A percentile compares a stretch with the other conserved stretches of the same genome.
These are phyloP conservation scores for Chloropicon primus DNA, from an alignment of 139 green algal genomes.

Conservation along the genomic window DNA sequence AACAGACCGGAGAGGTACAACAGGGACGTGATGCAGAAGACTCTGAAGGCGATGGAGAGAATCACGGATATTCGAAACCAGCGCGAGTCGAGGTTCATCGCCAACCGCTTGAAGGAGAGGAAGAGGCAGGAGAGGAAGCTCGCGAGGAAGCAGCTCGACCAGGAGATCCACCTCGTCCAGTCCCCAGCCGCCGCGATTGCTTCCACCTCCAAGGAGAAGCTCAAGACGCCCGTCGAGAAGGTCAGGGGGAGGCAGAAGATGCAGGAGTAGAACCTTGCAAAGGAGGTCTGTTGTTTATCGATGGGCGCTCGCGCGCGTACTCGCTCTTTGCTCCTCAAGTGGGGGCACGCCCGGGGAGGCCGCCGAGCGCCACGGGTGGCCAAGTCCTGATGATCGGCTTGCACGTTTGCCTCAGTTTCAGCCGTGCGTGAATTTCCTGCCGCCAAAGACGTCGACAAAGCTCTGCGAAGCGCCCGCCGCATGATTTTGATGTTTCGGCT, in stretches of 20 bases:
- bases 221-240: slow-evolving; percentile 26
- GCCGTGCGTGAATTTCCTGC: not conserved
- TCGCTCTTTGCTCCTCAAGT: not conserved
- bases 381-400: no score
- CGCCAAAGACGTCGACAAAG: not conserved
- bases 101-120: slow-evolving; percentile 53
- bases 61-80: slow-evolving; percentile 61
- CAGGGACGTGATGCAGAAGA: slow-evolving; percentile 75
- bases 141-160: slow-evolving; percentile 59
- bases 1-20: slow-evolving; percentile 95
- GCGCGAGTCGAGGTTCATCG: slow-evolving; percentile 76
- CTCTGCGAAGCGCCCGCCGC: not conserved
- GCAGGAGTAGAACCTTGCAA: no score
- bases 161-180: slow-evolving; percentile 55
- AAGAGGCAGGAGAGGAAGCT: slow-evolving; percentile 39
- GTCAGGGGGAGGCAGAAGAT: not conserved
- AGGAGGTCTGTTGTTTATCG: not conserved
- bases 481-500: not conserved
- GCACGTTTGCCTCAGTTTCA: no score
- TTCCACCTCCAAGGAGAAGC: slow-evolving; percentile 27
- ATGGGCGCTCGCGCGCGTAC: no score
- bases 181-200: slow-evolving; percentile 15
- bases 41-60: slow-evolving; percentile 81
- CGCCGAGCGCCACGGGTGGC: no score
- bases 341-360: no score